Percentiles rank a stretch among this genome's conserved stretches.
Conservation (phyloP, 352 stramenopile genomes). For the Pythium brassicae region DNA sequence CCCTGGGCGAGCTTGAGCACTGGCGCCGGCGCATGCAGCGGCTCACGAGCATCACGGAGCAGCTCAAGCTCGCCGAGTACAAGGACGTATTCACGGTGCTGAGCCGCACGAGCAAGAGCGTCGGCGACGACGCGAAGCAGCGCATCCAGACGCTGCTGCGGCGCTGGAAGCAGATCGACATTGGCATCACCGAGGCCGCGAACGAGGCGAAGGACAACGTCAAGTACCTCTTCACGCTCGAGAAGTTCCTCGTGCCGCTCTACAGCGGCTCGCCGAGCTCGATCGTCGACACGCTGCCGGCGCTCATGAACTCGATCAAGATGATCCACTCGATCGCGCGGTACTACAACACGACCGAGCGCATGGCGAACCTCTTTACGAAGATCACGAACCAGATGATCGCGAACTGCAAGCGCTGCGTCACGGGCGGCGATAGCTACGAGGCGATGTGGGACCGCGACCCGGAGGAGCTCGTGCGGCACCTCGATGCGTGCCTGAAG, state of each 20-base stretch:
- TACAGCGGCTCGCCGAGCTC: conserved; percentile 92
- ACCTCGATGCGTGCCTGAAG: conserved; percentile 95
- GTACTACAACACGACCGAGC: conserved; percentile 99
- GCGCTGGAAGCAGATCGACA: conserved; percentile 98
- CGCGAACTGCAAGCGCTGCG: conserved; percentile 95
- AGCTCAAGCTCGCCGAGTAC: conserved; percentile 96
- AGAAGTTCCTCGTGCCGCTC: conserved; percentile 92
- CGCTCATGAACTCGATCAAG: conserved; percentile 99
- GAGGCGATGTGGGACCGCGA: conserved; percentile 95
- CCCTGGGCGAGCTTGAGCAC: conserved; percentile 96
- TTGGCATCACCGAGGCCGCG: conserved; percentile 96
- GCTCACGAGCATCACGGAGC: conserved; percentile 98
- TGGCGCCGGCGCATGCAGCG: conserved; percentile 96
- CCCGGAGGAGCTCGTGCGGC: conserved; percentile 91
- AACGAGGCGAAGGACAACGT: conserved; percentile 99
- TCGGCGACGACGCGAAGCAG: conserved; percentile 88
- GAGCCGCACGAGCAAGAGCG: conserved; percentile 78
- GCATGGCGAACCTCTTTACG: conserved; percentile 95
- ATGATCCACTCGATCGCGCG: conserved; percentile 99
- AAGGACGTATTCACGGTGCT: conserved; percentile 94
- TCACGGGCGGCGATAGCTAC: conserved; percentile 80
- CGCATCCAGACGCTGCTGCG: conserved; percentile 92
- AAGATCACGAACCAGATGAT: conserved; percentile 99
- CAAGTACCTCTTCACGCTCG: conserved; percentile 98
- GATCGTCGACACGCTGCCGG: conserved; percentile 98